These are phyloP conservation scores for Podospora comata DNA, from an alignment of 495 filamentous ascomycete species.

Conservation along the genomic window DNA sequence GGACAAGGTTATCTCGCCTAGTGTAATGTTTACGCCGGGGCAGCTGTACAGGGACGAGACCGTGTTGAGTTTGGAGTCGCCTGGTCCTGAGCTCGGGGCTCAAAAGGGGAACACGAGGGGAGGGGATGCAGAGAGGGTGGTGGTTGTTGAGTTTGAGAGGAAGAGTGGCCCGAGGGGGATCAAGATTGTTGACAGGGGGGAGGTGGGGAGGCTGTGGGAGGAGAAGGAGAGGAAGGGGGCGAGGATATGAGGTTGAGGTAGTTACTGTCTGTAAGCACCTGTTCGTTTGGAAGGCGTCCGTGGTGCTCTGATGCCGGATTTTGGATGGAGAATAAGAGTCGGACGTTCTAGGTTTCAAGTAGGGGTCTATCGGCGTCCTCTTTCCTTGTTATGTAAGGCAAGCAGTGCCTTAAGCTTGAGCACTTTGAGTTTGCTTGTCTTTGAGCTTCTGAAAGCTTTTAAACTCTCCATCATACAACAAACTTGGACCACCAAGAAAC, in stretches of 20 bases:
- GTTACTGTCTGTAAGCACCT: no score
- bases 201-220: not conserved
- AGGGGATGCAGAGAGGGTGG: not conserved
- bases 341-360: no score
- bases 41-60: not conserved
- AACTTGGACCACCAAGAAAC: no score
- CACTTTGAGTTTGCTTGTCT: no score
- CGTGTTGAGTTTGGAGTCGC: slow-evolving; percentile 66
- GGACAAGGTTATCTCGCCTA: slow-evolving; percentile 67
- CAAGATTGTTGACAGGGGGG: not conserved
- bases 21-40: slow-evolving; percentile 39
- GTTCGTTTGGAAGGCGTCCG: no score
- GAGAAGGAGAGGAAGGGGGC: not conserved
- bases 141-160: slow-evolving; percentile 3
- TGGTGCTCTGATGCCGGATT: no score
- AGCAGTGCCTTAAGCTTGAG: no score
- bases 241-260: not conserved
- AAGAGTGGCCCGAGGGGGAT: not conserved
- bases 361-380: no score
- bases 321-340: no score
- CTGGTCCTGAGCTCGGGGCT: slow-evolving; percentile 63
- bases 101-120: slow-evolving; percentile 6
- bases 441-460: no score
- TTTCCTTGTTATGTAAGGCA: no score
- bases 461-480: no score